These are phyloP conservation scores for Acacia crassicarpa DNA, from an alignment of 306 rosid species.

Conservation along the genomic window DNA sequence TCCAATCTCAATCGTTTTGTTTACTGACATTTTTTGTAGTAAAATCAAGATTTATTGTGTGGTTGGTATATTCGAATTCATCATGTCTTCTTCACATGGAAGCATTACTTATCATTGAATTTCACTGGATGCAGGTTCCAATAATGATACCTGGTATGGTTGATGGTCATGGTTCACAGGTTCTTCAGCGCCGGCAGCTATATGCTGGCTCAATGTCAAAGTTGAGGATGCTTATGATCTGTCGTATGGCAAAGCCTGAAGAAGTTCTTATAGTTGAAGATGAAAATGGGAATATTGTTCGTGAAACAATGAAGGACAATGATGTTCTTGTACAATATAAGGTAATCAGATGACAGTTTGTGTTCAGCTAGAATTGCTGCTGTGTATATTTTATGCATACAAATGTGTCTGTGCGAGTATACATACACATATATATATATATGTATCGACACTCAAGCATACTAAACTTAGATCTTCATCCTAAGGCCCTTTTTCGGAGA, in stretches of 20 bases:
- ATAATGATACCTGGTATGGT: conserved; percentile 73
- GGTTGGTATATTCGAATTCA: neutral
- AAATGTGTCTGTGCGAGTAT: neutral
- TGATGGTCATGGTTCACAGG: conserved; percentile 82
- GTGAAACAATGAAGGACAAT: conserved; percentile 98
- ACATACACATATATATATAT: no score
- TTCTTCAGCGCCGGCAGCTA: conserved; percentile 82
- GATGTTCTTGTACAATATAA: conserved; percentile 98
- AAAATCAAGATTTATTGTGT: neutral
- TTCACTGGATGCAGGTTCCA: conserved; percentile 51
- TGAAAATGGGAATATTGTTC: conserved; percentile 97
- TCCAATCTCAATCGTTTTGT: neutral
- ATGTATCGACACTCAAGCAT: neutral
- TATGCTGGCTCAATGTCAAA: conserved; percentile 89
- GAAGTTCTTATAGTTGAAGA: conserved; percentile 99
- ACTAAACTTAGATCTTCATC: neutral
- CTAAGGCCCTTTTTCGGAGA: neutral
- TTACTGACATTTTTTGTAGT: neutral
- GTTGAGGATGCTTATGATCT: conserved; percentile 95
- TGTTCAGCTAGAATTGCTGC: conserved; percentile 6
- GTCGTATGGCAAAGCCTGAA: conserved; percentile 99
- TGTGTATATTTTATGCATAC: neutral
- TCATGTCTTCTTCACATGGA: neutral
- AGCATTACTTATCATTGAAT: conserved; percentile 6
- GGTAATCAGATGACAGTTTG: conserved; percentile 44